Conservation (phyloP, 2,329 filamentous ascomycete genomes). For the Ceratocystis huliohia region DNA sequence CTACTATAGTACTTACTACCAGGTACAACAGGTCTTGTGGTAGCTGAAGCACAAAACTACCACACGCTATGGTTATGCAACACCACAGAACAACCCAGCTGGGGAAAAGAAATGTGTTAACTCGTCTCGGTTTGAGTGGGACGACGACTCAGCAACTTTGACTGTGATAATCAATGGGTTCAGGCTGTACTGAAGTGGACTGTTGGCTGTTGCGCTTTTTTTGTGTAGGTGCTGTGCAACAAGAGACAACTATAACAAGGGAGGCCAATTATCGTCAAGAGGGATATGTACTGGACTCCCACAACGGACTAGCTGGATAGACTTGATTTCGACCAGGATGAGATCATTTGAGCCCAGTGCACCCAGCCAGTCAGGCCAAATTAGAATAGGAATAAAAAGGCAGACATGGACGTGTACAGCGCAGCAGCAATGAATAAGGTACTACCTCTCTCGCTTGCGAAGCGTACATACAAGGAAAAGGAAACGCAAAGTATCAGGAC, state of each 20-base stretch:
- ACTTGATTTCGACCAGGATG: neutral
- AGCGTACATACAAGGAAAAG: neutral
- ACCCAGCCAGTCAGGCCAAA: neutral
- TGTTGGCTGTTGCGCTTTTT: neutral
- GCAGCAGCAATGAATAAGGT: neutral
- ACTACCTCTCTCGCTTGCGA: constrained; percentile 11
- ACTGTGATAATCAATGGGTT: neutral
- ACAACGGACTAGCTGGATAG: neutral
- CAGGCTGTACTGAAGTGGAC: neutral
- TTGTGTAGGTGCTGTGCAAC: constrained; percentile 6
- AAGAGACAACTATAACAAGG: neutral
- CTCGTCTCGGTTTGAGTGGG: neutral
- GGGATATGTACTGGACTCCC: neutral
- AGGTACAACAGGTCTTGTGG: neutral
- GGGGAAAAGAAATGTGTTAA: neutral
- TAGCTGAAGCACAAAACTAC: neutral
- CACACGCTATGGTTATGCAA: neutral
- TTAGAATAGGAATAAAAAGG: neutral
- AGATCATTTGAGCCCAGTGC: neutral
- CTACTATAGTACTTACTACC: neutral
- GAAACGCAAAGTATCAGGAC: constrained; percentile 1
- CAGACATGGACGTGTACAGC: too few relatives aligned
- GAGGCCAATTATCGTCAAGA: neutral
- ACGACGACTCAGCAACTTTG: neutral
- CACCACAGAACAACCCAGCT: neutral